Conservation (phyloP, 331 rosid species). For the Rosa hybrid region DNA sequence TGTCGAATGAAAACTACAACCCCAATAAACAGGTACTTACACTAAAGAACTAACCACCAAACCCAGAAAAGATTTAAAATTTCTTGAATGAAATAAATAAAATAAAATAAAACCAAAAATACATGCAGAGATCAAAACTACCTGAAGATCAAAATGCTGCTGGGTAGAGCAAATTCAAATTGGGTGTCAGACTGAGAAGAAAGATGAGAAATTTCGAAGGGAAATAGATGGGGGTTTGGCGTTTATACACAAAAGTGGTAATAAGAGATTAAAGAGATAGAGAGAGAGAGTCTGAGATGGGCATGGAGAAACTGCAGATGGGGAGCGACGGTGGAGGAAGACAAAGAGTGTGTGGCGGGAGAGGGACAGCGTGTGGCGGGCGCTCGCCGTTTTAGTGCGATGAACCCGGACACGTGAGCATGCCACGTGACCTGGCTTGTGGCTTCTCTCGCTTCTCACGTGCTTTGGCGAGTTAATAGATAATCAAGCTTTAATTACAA, state of each 20-base stretch:
- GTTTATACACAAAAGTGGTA: background rate
- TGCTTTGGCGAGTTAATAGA: too few species aligned
- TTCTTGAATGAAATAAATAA: background rate
- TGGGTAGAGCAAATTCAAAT: background rate
- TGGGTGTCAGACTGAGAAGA: background rate
- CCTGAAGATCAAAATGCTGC: constrained; percentile 21
- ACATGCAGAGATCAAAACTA: background rate
- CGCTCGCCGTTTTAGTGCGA: constrained; percentile 19
- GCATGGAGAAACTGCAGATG: background rate
- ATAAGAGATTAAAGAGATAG: background rate
- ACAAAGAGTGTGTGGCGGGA: constrained; percentile 59
- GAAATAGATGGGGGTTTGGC: constrained; percentile 10
- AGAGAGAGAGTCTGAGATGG: background rate
- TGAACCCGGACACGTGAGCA: constrained; percentile 27
- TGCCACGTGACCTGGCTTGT: constrained; percentile 40
- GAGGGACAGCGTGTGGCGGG: constrained; percentile 58
- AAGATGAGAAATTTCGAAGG: background rate
- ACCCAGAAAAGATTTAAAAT: background rate
- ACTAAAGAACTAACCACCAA: constrained; percentile 18
- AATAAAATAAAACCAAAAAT: too few species aligned
- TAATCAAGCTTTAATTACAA: too few species aligned
- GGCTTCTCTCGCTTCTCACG: too few species aligned
- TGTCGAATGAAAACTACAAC: background rate
- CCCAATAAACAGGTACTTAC: background rate
- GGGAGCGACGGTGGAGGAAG: constrained; percentile 17